Percentiles rank a stretch among this genome's conserved stretches.
Conservation (phyloP, 2,329 filamentous ascomycete genomes). For the Microsporum audouinii region DNA sequence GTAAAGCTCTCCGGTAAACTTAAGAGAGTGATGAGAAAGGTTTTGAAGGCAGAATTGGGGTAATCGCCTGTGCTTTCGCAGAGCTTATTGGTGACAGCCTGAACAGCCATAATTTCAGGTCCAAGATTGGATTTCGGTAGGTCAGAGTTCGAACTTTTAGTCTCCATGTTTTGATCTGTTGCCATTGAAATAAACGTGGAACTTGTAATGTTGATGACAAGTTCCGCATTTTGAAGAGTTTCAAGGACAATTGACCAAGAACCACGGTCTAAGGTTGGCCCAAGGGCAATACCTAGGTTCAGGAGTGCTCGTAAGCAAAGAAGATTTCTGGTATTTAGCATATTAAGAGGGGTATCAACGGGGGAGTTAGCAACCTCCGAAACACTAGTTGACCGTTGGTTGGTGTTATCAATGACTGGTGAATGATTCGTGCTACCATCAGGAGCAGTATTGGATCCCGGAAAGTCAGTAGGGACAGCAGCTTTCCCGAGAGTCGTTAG, state of each 20-base stretch:
- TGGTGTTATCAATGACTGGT: conserved; percentile 9
- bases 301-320: conserved; percentile 80
- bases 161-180: conserved; percentile 21
- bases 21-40: conserved; percentile 66
- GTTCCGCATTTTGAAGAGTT: conserved; percentile 83
- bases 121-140: conserved; percentile 53
- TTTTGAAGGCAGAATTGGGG: conserved; percentile 66
- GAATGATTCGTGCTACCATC: conserved; percentile 22
- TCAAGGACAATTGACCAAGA: conserved; percentile 86
- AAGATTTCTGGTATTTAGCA: conserved; percentile 77
- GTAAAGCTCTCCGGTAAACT: conserved; percentile 45
- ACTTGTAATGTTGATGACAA: conserved; percentile 52
- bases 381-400: conserved; percentile 17
- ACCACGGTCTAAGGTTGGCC: conserved; percentile 65
- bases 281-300: conserved; percentile 90
- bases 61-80: conserved; percentile 91
- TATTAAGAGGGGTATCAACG: conserved; percentile 37
- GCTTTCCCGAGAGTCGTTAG: conserved; percentile 88
- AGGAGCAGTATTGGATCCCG: conserved; percentile 14
- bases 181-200: conserved; percentile 19
- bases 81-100: conserved; percentile 72
- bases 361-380: conserved; percentile 20
- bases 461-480: conserved; percentile 67
- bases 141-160: conserved; percentile 31
- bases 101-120: conserved; percentile 74